Percentiles rank a stretch among this genome's conserved stretches.
These are phyloP conservation scores for Calonectria hawksworthii DNA, from an alignment of 2,329 filamentous ascomycete genomes.

Conservation along the genomic window DNA sequence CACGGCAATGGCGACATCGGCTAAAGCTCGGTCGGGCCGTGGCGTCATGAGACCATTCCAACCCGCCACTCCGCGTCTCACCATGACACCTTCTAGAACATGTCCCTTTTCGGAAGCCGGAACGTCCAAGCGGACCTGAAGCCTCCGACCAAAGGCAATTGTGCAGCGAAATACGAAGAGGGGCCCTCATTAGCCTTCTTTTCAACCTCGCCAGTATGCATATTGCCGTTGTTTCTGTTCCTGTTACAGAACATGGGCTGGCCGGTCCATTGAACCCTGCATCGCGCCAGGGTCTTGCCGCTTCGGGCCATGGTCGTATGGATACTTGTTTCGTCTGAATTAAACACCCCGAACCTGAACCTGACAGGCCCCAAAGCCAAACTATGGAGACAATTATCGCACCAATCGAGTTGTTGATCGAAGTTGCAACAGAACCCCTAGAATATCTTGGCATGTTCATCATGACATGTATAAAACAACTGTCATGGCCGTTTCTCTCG, in stretches of 20 bases:
- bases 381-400: conserved; percentile 13
- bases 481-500: neutral
- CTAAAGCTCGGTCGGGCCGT: conserved; percentile 39
- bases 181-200: neutral
- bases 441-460: conserved; percentile 7
- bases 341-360: conserved; percentile 13
- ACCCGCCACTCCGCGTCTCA: neutral
- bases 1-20: conserved; percentile 31
- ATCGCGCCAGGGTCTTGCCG: neutral
- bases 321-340: conserved; percentile 24
- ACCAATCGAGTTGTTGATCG: conserved; percentile 8
- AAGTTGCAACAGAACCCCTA: neutral
- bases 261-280: neutral
- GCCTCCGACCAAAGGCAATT: neutral
- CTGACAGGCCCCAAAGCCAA: neutral
- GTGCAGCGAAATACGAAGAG: too few relatives aligned
- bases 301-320: conserved; percentile 1
- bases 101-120: neutral
- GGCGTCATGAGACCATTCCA: conserved; percentile 11
- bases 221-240: neutral
- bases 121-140: neutral
- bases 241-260: conserved; percentile 5
- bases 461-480: conserved; percentile 13
- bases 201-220: conserved; percentile 5
- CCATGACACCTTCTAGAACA: conserved; percentile 20